phyloP scores from a whole-genome alignment of 306 rosid species.

The Lathyrus aphaca region DNA sequence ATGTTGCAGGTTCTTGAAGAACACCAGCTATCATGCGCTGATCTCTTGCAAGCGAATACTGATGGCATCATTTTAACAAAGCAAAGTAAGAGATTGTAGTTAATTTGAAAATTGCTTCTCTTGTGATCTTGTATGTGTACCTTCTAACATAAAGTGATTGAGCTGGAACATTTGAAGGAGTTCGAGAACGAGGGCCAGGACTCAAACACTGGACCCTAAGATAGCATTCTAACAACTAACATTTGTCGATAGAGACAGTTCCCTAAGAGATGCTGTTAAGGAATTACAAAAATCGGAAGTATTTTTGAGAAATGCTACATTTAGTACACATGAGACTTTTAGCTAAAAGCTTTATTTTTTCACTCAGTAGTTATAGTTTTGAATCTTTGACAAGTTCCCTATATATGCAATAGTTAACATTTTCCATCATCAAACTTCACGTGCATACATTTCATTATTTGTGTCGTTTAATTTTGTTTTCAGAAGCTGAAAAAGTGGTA shows the following conservation, averaged over 20 bases:
- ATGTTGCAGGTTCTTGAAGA: slow-evolving; percentile 87
- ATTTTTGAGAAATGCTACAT: slow-evolving; percentile 6
- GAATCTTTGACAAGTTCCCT: slow-evolving; percentile 4
- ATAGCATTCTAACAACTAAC: background rate
- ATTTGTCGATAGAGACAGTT: background rate
- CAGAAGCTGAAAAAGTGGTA: slow-evolving; percentile 94
- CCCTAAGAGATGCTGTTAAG: slow-evolving; percentile 1
- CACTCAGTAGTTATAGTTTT: background rate
- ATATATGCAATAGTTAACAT: background rate
- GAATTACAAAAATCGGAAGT: background rate
- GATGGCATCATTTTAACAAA: slow-evolving; percentile 80
- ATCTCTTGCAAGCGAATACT: slow-evolving; percentile 65
- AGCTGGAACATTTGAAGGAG: background rate
- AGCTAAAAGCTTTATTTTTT: slow-evolving; percentile 1
- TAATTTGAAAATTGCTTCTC: slow-evolving; percentile 24
- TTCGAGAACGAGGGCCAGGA: background rate
- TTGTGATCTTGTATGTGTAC: slow-evolving; percentile 15
- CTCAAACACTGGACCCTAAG: background rate
- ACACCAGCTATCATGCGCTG: slow-evolving; percentile 72
- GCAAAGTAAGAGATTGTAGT: slow-evolving; percentile 59
- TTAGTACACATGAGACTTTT: background rate
- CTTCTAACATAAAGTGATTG: background rate
- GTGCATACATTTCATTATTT: slow-evolving; percentile 14
- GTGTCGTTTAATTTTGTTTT: slow-evolving; percentile 24
- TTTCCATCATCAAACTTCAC: background rate